These are phyloP conservation scores for Aspergillus caelatus DNA, from an alignment of 2,329 filamentous ascomycete genomes.

Conservation along the genomic window DNA sequence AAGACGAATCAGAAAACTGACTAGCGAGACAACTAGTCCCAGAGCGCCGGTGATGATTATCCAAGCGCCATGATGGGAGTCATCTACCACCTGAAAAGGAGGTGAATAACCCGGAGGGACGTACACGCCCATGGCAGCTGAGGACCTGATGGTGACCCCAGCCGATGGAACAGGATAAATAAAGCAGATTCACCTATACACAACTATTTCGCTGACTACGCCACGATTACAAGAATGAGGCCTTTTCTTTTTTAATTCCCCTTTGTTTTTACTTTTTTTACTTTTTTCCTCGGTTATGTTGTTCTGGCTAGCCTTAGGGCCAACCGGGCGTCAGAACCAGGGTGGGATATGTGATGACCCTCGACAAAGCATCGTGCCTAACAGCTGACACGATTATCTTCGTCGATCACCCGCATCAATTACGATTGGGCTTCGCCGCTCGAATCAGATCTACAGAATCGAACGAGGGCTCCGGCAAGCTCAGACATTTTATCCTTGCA, in stretches of 20 bases:
- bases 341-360: not conserved
- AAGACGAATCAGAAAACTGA: conserved; percentile 39
- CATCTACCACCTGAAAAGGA: conserved; percentile 43
- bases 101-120: conserved; percentile 39
- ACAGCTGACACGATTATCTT: not conserved
- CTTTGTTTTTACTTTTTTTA: not conserved
- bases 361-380: not conserved
- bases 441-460: not conserved
- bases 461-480: not conserved
- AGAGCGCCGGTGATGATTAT: conserved; percentile 43
- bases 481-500: not conserved
- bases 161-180: not conserved
- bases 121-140: conserved; percentile 29
- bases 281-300: not conserved
- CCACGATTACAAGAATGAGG: not conserved
- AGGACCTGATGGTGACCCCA: not conserved
- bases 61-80: conserved; percentile 42
- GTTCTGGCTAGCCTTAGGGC: not conserved
- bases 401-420: not conserved
- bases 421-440: not conserved
- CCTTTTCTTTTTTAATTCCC: not conserved
- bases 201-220: not conserved
- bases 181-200: not conserved
- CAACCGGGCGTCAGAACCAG: not conserved
- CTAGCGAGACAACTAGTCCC: conserved; percentile 39